Conservation (phyloP, 2,329 filamentous ascomycete genomes). For the Furcasterigmium sp. region DNA sequence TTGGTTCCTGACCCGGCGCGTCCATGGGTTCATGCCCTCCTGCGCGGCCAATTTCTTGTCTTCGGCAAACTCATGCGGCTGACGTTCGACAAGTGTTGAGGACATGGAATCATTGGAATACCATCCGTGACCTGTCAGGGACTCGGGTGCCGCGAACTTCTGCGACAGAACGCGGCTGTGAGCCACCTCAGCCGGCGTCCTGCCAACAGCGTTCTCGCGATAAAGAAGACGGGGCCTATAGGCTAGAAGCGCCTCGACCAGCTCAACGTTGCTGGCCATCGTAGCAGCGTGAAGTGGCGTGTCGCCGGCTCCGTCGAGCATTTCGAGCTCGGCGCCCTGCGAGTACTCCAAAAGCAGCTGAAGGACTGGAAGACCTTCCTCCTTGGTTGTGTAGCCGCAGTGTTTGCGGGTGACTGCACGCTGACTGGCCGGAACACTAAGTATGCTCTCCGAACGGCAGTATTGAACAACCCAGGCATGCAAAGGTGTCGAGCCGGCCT, state of each 20-base stretch:
- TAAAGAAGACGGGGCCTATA: slow-evolving; percentile 54
- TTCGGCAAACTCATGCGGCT: slow-evolving; percentile 1
- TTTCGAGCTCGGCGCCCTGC: slow-evolving; percentile 47
- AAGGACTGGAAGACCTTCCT: slow-evolving; percentile 35
- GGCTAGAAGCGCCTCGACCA: slow-evolving; percentile 43
- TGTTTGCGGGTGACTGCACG: too few relatives aligned
- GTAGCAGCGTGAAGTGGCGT: slow-evolving; percentile 58
- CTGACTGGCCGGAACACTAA: too few relatives aligned
- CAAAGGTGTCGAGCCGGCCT: slow-evolving; percentile 58
- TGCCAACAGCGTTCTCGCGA: slow-evolving; percentile 71
- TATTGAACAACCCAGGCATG: slow-evolving; percentile 46
- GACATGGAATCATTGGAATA: neutral
- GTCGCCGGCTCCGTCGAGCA: slow-evolving; percentile 61
- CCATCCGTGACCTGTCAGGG: slow-evolving; percentile 1
- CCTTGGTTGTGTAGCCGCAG: slow-evolving; percentile 17
- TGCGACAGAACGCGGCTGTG: slow-evolving; percentile 45
- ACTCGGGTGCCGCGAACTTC: slow-evolving; percentile 21
- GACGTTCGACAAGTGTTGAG: slow-evolving; percentile 3
- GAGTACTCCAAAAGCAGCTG: slow-evolving; percentile 49
- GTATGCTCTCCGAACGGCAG: too few relatives aligned
- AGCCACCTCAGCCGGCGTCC: slow-evolving; percentile 65
- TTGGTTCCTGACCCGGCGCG: slow-evolving; percentile 1
- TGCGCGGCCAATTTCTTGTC: neutral
- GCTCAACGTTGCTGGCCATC: slow-evolving; percentile 24
- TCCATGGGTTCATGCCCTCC: neutral